A percentile compares a stretch with the other conserved stretches of the same genome.
Evolutionary conservation across 169 alveolate genomes (phyloP).

Genomic region (Sarcocystis neurona): DNA sequence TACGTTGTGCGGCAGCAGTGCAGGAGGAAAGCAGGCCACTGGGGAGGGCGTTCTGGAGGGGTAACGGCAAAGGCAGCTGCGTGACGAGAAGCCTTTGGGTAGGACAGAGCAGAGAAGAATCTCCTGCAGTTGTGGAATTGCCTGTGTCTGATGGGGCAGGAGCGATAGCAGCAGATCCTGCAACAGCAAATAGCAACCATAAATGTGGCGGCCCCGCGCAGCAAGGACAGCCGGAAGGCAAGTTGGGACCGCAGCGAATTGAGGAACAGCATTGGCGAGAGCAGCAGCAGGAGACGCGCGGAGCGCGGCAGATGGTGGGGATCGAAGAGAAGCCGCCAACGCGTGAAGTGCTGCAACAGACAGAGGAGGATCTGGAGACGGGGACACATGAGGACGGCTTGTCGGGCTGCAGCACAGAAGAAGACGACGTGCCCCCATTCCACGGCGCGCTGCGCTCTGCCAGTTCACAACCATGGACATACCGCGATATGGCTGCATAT

Average conservation of each 20-base stretch:
- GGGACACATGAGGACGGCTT: no score
- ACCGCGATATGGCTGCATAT: constrained; percentile 49
- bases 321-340: constrained; percentile 16
- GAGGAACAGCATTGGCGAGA: constrained; percentile 14
- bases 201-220: background rate
- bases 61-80: no score
- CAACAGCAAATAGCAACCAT: constrained; percentile 14
- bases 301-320: background rate
- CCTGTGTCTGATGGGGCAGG: background rate
- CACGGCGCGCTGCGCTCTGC: background rate
- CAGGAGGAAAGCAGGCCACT: no score
- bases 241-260: background rate
- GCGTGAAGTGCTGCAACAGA: no score
- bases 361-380: no score
- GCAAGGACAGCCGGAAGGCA: background rate
- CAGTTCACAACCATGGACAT: constrained; percentile 33
- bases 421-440: constrained; percentile 42
- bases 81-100: no score
- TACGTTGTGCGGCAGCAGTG: no score
- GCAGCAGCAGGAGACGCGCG: background rate
- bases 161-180: background rate
- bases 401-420: no score
- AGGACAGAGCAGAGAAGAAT: no score
- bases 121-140: no score
- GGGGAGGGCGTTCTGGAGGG: no score